Evolutionary conservation across 352 stramenopile genomes (phyloP).

Genomic region (Bremia lactucae): DNA sequence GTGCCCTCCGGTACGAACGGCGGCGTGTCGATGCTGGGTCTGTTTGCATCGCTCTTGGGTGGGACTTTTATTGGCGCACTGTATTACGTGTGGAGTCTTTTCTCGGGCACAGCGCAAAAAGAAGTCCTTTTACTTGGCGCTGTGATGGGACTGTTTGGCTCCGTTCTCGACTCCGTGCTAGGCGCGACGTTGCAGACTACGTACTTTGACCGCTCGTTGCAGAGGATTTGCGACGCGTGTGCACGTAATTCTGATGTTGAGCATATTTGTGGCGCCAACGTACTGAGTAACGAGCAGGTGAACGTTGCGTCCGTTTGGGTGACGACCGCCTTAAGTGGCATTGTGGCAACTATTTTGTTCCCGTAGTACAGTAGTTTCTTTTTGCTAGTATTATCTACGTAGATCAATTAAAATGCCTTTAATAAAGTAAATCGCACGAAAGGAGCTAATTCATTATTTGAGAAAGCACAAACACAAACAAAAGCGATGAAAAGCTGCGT

Average conservation of each 20-base stretch:
- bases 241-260: slow-evolving; percentile 5
- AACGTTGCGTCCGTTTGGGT: slow-evolving; percentile 57
- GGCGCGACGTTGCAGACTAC: slow-evolving; percentile 75
- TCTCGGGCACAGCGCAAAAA: slow-evolving; percentile 28
- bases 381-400: too few relatives aligned
- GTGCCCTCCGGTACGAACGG: slow-evolving; percentile 92
- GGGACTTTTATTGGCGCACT: slow-evolving; percentile 83
- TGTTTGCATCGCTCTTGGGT: slow-evolving; percentile 67
- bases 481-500: too few relatives aligned
- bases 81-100: slow-evolving; percentile 36
- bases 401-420: too few relatives aligned
- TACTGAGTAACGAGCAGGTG: slow-evolving; percentile 65
- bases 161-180: slow-evolving; percentile 73
- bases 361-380: neutral
- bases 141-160: slow-evolving; percentile 55
- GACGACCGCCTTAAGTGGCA: slow-evolving; percentile 37
- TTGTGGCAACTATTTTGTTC: slow-evolving; percentile 35
- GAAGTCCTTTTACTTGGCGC: slow-evolving; percentile 48
- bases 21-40: slow-evolving; percentile 81
- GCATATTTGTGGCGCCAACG: slow-evolving; percentile 21
- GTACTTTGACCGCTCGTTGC: slow-evolving; percentile 43
- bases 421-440: too few relatives aligned
- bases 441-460: too few relatives aligned
- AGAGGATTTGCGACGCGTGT: slow-evolving; percentile 47
- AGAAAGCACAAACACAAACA: too few relatives aligned